Conservation (phyloP, 805 yeast genomes). For the Nakazawaea siamensis region DNA sequence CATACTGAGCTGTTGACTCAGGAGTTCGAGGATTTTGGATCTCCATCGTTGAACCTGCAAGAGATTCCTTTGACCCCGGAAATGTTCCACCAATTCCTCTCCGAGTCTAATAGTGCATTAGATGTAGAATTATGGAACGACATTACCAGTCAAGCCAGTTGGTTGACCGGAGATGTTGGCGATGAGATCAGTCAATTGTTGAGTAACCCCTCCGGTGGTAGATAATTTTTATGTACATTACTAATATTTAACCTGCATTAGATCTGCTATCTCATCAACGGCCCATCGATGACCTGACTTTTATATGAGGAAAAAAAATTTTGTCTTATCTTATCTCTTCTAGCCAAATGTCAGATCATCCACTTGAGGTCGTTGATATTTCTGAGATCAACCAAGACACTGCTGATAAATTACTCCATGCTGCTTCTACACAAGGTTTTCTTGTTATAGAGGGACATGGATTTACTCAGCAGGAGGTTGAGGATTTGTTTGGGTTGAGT, state of each 20-base stretch:
- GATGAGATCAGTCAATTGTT: constrained; percentile 23
- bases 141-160: constrained; percentile 66
- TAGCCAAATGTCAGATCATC: background rate
- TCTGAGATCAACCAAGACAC: constrained; percentile 29
- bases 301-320: too few relatives aligned
- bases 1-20: background rate
- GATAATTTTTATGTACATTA: background rate
- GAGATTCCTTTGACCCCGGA: constrained; percentile 9
- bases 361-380: constrained; percentile 40
- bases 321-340: background rate
- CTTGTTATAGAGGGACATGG: constrained; percentile 43
- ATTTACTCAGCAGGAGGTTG: constrained; percentile 33
- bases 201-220: background rate
- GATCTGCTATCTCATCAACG: background rate
- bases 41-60: constrained; percentile 1
- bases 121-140: constrained; percentile 67
- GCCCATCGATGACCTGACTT: too few relatives aligned
- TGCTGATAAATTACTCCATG: constrained; percentile 40
- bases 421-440: constrained; percentile 42
- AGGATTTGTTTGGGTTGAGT: constrained; percentile 24
- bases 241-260: background rate
- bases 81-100: constrained; percentile 7
- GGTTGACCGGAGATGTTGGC: constrained; percentile 46
- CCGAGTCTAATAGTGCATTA: constrained; percentile 18
- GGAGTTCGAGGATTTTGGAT: background rate